A percentile compares a stretch with the other conserved stretches of the same genome.
phyloP scores from a whole-genome alignment of 1,139 yeast species.

The Waltiozyma sp. region DNA sequence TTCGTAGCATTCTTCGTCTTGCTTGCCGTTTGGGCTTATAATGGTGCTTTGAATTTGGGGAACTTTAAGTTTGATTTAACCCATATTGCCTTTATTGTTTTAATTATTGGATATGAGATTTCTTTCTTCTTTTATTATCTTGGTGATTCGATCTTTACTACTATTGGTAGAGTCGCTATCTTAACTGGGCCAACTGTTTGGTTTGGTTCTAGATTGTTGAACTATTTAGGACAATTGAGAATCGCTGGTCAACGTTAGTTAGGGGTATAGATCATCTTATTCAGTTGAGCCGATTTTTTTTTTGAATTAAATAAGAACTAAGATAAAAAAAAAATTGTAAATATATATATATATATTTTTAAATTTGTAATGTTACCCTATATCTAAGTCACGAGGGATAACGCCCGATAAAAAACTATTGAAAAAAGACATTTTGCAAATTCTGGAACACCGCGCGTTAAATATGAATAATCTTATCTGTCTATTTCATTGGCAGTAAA shows the following conservation, averaged over 20 bases:
- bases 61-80: constrained; percentile 21
- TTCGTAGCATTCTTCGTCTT: constrained; percentile 31
- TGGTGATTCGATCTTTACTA: constrained; percentile 61
- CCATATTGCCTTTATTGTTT: constrained; percentile 25
- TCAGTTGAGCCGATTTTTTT: no score
- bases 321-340: no score
- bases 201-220: constrained; percentile 60
- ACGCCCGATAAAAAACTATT: no score
- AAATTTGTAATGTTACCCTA: no score
- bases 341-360: no score
- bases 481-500: no score
- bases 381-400: no score
- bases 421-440: no score
- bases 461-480: no score
- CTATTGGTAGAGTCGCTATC: constrained; percentile 41
- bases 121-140: constrained; percentile 59
- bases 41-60: constrained; percentile 34
- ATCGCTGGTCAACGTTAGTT: constrained; percentile 17
- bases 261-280: no score
- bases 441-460: no score
- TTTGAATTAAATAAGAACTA: no score
- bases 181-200: constrained; percentile 47
- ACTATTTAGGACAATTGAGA: constrained; percentile 21
- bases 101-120: constrained; percentile 50
- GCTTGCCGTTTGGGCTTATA: constrained; percentile 35